Evolutionary conservation across 1,284 basidiomycete species (phyloP).

Genomic region (Cutaneotrichosporon mucoides): DNA sequence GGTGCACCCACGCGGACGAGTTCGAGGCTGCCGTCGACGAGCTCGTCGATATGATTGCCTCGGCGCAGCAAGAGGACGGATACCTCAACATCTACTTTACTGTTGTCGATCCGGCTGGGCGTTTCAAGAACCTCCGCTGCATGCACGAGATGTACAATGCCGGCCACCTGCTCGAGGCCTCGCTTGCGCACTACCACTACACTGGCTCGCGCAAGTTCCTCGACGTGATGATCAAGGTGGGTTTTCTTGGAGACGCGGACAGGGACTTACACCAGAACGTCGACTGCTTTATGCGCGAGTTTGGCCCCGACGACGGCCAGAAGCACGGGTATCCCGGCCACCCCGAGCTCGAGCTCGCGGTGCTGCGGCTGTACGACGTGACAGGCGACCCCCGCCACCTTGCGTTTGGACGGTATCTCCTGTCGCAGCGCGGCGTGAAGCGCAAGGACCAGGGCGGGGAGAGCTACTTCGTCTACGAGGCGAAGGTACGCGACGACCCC

Average conservation of each 20-base stretch:
- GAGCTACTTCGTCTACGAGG: conserved; percentile 29
- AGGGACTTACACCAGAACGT: too few relatives aligned
- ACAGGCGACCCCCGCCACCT: conserved; percentile 29
- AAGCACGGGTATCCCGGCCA: conserved; percentile 36
- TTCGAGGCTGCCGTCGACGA: too few relatives aligned
- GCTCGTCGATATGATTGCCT: too few relatives aligned
- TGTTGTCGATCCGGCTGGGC: conserved; percentile 29
- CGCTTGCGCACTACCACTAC: too few relatives aligned
- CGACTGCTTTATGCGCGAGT: conserved; percentile 26
- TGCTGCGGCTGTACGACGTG: conserved; percentile 28
- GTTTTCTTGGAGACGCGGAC: too few relatives aligned
- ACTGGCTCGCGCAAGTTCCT: too few relatives aligned
- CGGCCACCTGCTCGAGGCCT: too few relatives aligned
- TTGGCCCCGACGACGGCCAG: conserved; percentile 26
- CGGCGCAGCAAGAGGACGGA: too few relatives aligned
- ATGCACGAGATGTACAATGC: conserved; percentile 40
- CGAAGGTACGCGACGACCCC: conserved; percentile 19
- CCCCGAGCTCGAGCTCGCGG: conserved; percentile 38
- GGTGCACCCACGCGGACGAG: too few relatives aligned
- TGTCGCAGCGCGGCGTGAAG: conserved; percentile 24
- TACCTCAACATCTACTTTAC: conserved; percentile 37
- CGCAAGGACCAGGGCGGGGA: conserved; percentile 24
- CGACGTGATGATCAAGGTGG: too few relatives aligned
- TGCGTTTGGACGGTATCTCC: conserved; percentile 29
- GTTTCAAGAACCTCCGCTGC: conserved; percentile 34